These are phyloP conservation scores for Apiotrichum sp. DNA, from an alignment of 1,284 basidiomycete genomes.

Conservation along the genomic window DNA sequence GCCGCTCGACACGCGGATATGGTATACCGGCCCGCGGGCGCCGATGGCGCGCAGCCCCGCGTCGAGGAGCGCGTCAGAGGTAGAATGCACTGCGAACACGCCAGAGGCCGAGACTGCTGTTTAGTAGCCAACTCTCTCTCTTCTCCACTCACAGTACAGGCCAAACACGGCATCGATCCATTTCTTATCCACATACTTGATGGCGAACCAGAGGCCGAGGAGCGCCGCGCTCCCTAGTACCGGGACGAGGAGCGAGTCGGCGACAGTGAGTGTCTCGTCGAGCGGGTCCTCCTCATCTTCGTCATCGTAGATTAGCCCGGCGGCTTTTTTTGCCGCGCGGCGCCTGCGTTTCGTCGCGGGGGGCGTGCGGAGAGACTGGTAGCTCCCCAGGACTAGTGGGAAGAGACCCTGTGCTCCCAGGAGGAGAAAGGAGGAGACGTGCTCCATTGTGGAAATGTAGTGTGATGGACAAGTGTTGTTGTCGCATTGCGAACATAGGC, in stretches of 20 bases:
- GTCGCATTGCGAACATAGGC: no score
- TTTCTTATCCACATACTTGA: slow-evolving; percentile 65
- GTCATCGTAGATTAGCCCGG: slow-evolving; percentile 29
- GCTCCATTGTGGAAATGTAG: background rate
- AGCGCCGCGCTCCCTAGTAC: slow-evolving; percentile 41
- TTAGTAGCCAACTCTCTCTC: background rate
- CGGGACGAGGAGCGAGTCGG: slow-evolving; percentile 42
- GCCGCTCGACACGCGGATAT: slow-evolving; percentile 39
- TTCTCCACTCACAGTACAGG: slow-evolving; percentile 58
- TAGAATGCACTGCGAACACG: slow-evolving; percentile 43
- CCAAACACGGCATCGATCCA: slow-evolving; percentile 59
- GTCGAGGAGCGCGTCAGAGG: slow-evolving; percentile 30
- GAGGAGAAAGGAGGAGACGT: slow-evolving; percentile 18
- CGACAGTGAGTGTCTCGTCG: slow-evolving; percentile 40
- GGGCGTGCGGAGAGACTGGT: slow-evolving; percentile 38
- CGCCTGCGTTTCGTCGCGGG: slow-evolving; percentile 2
- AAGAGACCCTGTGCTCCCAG: slow-evolving; percentile 40
- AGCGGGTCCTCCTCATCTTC: slow-evolving; percentile 32
- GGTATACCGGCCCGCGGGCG: slow-evolving; percentile 28
- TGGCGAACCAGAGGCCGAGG: slow-evolving; percentile 32
- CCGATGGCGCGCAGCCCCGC: slow-evolving; percentile 20
- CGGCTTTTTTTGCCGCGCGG: background rate
- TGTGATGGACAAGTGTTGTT: no score
- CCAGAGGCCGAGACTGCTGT: slow-evolving; percentile 35
- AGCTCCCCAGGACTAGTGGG: slow-evolving; percentile 44